These are phyloP conservation scores for Taphrina flavorubra DNA, from an alignment of 1,139 yeast species.

Conservation along the genomic window DNA sequence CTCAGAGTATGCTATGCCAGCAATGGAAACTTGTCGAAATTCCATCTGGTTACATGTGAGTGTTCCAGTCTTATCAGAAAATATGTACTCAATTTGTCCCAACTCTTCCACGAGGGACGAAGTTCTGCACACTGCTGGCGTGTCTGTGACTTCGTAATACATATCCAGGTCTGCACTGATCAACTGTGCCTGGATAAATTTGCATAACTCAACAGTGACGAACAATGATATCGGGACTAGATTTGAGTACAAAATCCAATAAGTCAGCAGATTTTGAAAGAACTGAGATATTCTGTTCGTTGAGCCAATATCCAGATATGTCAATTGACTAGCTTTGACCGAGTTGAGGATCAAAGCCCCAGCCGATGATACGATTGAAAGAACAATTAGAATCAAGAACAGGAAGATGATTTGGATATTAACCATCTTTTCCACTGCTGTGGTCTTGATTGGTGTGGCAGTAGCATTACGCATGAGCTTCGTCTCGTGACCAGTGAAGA, in stretches of 20 bases:
- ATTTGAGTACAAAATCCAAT: slow-evolving; percentile 94
- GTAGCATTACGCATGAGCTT: slow-evolving; percentile 98
- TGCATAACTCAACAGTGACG: slow-evolving; percentile 93
- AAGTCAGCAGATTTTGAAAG: slow-evolving; percentile 85
- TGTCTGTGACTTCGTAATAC: slow-evolving; percentile 84
- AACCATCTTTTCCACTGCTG: slow-evolving; percentile 95
- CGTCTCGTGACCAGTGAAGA: slow-evolving; percentile 98
- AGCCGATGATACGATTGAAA: slow-evolving; percentile 78
- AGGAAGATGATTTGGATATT: slow-evolving; percentile 88
- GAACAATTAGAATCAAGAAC: slow-evolving; percentile 74
- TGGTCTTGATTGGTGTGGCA: slow-evolving; percentile 95
- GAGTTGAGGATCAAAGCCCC: slow-evolving; percentile 82
- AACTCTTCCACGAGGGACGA: slow-evolving; percentile 94
- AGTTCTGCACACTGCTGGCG: slow-evolving; percentile 93
- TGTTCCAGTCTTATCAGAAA: slow-evolving; percentile 96
- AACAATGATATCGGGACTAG: slow-evolving; percentile 87
- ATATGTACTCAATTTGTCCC: slow-evolving; percentile 93
- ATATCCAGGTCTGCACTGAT: slow-evolving; percentile 92
- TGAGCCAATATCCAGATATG: slow-evolving; percentile 71
- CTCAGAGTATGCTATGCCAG: slow-evolving; percentile 85
- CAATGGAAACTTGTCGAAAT: slow-evolving; percentile 90
- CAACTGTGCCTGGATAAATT: slow-evolving; percentile 91
- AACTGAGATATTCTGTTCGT: slow-evolving; percentile 72
- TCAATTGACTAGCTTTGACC: slow-evolving; percentile 52
- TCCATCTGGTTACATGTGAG: slow-evolving; percentile 95